Percentiles rank a stretch among this genome's conserved stretches.
These are phyloP conservation scores for Nepenthes mirabilis DNA, from an alignment of 148 eudicot species.

Conservation along the genomic window DNA sequence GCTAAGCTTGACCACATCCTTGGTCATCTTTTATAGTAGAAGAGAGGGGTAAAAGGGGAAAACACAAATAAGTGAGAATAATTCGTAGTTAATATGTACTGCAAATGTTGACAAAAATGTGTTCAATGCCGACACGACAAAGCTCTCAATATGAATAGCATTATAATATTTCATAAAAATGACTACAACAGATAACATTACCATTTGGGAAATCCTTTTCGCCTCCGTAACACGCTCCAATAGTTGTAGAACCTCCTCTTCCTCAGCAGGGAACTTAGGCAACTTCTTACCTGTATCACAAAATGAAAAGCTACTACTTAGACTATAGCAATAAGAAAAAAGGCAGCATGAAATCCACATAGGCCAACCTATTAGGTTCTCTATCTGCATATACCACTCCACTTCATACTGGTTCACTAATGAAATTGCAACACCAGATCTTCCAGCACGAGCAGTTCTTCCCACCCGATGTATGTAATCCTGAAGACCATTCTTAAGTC, in stretches of 20 bases:
- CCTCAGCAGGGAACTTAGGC: conserved; percentile 47
- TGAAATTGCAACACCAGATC: conserved; percentile 78
- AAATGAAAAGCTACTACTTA: not conserved
- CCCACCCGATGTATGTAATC: conserved; percentile 94
- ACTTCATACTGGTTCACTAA: conserved; percentile 76
- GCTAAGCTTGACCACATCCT: too few species aligned
- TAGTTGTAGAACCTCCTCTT: conserved; percentile 60
- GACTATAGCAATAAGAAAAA: not conserved
- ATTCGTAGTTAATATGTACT: too few species aligned
- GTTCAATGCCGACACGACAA: not conserved
- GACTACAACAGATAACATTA: conserved; percentile 4
- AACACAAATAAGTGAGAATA: too few species aligned
- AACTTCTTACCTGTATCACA: conserved; percentile 50
- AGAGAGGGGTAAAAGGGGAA: too few species aligned
- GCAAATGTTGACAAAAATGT: not conserved
- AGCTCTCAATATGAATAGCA: not conserved
- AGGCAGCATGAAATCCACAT: not conserved
- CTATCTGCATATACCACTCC: conserved; percentile 72
- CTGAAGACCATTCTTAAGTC: conserved; percentile 20
- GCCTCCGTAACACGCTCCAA: conserved; percentile 70
- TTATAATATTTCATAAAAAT: not conserved
- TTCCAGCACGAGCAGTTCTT: conserved; percentile 98
- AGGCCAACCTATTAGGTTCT: conserved; percentile 61
- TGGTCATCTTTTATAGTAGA: too few species aligned
- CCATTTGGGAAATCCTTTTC: conserved; percentile 59